Conservation (phyloP, 768 basidiomycete genomes). For the Leccinum pellstonianum region DNA sequence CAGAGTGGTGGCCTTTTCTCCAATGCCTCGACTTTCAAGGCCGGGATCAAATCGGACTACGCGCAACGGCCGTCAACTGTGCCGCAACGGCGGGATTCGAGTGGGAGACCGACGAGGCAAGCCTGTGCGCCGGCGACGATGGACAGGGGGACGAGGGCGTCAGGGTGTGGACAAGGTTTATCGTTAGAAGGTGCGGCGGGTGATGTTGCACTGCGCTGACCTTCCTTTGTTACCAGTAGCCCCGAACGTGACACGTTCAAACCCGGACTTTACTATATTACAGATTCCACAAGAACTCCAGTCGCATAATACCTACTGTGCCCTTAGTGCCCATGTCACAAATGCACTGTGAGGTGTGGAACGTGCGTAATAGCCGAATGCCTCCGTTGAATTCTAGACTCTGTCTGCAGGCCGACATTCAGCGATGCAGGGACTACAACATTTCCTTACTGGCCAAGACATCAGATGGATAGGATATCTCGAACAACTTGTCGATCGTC, state of each 20-base stretch:
- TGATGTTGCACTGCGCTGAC: slow-evolving; percentile 34
- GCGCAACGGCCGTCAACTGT: slow-evolving; percentile 64
- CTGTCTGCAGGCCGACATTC: slow-evolving; percentile 12
- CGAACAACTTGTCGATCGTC: slow-evolving; percentile 53
- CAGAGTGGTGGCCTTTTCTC: slow-evolving; percentile 79
- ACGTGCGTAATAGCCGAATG: slow-evolving; percentile 52
- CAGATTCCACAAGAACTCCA: slow-evolving; percentile 69
- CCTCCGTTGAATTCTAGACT: slow-evolving; percentile 38
- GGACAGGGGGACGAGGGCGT: slow-evolving; percentile 64
- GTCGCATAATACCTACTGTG: slow-evolving; percentile 42
- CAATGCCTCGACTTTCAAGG: slow-evolving; percentile 76
- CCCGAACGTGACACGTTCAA: slow-evolving; percentile 58
- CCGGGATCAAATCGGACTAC: slow-evolving; percentile 58
- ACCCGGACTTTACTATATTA: slow-evolving; percentile 54
- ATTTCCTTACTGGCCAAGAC: slow-evolving; percentile 41
- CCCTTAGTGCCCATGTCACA: slow-evolving; percentile 64
- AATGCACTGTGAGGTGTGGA: slow-evolving; percentile 64
- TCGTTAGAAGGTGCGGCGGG: background rate
- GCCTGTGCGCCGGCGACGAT: slow-evolving; percentile 57
- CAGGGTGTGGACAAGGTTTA: slow-evolving; percentile 11
- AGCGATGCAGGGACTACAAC: slow-evolving; percentile 19
- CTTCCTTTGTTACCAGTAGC: slow-evolving; percentile 50
- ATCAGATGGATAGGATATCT: slow-evolving; percentile 38
- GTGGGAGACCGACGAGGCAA: slow-evolving; percentile 61
- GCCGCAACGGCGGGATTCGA: slow-evolving; percentile 62